A percentile compares a stretch with the other conserved stretches of the same genome.
phyloP scores from a whole-genome alignment of 2,329 filamentous ascomycete species.

The Pseudocercospora musae region DNA sequence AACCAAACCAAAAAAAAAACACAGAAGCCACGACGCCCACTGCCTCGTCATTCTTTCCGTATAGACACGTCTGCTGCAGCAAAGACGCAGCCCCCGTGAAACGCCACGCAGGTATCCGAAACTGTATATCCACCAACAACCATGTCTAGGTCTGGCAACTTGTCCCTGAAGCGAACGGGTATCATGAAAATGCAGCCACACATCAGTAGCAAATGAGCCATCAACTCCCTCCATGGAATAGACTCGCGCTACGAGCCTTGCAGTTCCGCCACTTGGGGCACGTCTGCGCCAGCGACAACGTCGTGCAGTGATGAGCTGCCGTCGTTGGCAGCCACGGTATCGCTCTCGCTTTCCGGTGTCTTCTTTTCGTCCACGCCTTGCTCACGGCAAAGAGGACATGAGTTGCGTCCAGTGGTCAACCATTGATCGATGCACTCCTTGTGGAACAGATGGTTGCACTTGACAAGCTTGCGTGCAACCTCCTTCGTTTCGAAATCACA shows the following conservation, averaged over 20 bases:
- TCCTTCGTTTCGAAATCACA: conserved; percentile 63
- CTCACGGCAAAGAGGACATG: conserved; percentile 59
- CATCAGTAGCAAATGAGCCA: conserved; percentile 6
- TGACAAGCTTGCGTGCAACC: conserved; percentile 58
- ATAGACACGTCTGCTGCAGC: not conserved
- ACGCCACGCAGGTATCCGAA: conserved; percentile 9
- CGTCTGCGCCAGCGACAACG: conserved; percentile 1
- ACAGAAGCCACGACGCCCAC: conserved; percentile 6
- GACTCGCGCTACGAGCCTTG: conserved; percentile 17
- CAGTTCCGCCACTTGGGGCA: conserved; percentile 8
- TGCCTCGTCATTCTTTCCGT: conserved; percentile 4
- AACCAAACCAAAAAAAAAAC: too few relatives aligned
- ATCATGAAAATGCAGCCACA: conserved; percentile 15
- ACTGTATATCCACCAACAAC: conserved; percentile 9
- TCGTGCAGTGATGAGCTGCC: not conserved
- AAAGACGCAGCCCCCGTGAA: not conserved
- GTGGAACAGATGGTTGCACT: conserved; percentile 66
- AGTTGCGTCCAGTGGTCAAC: conserved; percentile 65
- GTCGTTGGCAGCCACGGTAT: conserved; percentile 2
- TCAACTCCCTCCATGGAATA: conserved; percentile 6
- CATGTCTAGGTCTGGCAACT: not conserved
- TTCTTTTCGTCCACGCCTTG: conserved; percentile 55
- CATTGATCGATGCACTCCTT: conserved; percentile 70
- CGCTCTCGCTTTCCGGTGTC: conserved; percentile 13
- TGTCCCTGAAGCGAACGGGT: conserved; percentile 11